Evolutionary conservation across 1,139 yeast genomes (phyloP), one percentile per base, ranked within the genome.

Genomic region (Pneumocystis canis): DNA sequence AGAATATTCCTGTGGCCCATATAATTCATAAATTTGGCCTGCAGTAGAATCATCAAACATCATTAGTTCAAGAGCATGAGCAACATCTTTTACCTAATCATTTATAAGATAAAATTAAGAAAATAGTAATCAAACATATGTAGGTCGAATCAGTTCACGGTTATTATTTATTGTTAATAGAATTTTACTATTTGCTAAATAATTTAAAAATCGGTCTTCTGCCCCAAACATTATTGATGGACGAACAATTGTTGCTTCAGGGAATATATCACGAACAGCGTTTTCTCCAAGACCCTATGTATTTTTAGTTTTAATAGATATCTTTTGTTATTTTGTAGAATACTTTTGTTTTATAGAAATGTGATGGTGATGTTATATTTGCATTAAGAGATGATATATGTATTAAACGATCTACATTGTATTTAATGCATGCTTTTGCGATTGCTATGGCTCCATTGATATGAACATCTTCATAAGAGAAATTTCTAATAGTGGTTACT

Each of bases 351-450:
- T 90, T 86, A 73, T 84, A 84, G 73, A 82, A 88, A 28, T 81
- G 79, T 5, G 92, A 85, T 53, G 82, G 77, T 25, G 92, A 84
- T 65, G 81, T 75, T 58, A 84, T 82, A 72, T 85, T 78, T 62
- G 95, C 96, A 72, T 84, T 85, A 76, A 85, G 85, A 39, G 89
- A 80, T 56, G 95, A 87, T 37, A 88, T 89, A 71, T 88, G 95
- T 65, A 88, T 78, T 67, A 81, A 81, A 70, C 96, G 79, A 60
- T 94, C 84, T 63, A 86, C 89, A 58, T 85, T 85, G 67, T 84
- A 84, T 68, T 85, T 85, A 71, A 81, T 82, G 62, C 82, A 82
- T 2, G 90, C 88, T 69, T 82, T 80, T 20, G 90, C 89, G 69
- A 88, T 84, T 73, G 96, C 80, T 73, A 83, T 82, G 56, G 95